These are phyloP conservation scores for Hypsizygus marmoreus DNA, from an alignment of 768 basidiomycete species.

Conservation along the genomic window DNA sequence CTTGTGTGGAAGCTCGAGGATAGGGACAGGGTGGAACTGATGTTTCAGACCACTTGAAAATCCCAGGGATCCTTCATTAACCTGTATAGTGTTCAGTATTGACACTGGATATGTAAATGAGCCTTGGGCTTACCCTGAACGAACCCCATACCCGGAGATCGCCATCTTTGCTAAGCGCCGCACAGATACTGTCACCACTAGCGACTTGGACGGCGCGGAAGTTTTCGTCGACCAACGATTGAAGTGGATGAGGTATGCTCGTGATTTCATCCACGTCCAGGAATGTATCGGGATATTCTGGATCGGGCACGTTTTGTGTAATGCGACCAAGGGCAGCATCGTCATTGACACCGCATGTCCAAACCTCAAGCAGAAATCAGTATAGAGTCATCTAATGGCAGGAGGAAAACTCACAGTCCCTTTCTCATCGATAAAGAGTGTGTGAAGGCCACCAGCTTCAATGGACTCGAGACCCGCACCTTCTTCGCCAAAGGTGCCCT, in stretches of 20 bases:
- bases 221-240: conserved; percentile 69
- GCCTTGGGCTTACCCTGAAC: conserved; percentile 70
- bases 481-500: conserved; percentile 68
- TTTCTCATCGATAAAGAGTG: conserved; percentile 83
- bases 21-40: conserved; percentile 66
- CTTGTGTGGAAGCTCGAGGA: conserved; percentile 60
- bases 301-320: conserved; percentile 63
- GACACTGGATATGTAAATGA: conserved; percentile 2
- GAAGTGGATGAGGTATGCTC: conserved; percentile 63
- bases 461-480: conserved; percentile 82
- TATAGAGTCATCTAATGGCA: background rate
- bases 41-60: conserved; percentile 69
- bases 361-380: conserved; percentile 50
- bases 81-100: conserved; percentile 39
- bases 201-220: conserved; percentile 85
- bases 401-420: conserved; percentile 69
- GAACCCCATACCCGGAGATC: conserved; percentile 86
- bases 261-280: conserved; percentile 58
- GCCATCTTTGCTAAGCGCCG: conserved; percentile 79
- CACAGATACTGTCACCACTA: conserved; percentile 87
- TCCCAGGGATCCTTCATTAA: conserved; percentile 80
- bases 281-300: conserved; percentile 58
- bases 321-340: conserved; percentile 85
- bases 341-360: conserved; percentile 88
- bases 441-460: conserved; percentile 87